Evolutionary conservation across 2,329 filamentous ascomycete genomes (phyloP), one percentile per base, ranked within the genome.

Genomic region (Verticillium longisporum): DNA sequence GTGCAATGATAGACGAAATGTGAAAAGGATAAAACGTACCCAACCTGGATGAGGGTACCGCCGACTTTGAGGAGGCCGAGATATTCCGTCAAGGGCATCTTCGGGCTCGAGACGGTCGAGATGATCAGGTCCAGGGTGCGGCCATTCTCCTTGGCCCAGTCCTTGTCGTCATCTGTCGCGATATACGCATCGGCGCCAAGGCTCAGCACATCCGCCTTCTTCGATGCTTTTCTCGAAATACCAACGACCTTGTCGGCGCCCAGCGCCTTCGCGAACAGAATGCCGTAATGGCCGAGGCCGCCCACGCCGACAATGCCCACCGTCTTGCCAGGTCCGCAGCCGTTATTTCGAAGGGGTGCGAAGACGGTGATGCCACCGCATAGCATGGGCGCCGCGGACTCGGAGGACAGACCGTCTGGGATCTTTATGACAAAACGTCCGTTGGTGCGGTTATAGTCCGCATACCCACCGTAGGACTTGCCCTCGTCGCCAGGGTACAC

Each of bases 291-390:
- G 0, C 88, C 88, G 1, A 90, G 72, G 1, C 88, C 88, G 4
- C 88, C 88, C 10, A 91, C 77, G 1, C 88, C 88, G 11, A 90
- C 77, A 61, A 91, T 83, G 0, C 84, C 88, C 1, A 91, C 84
- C 18, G 73, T 80, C 73, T 87, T 90, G 10, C 87, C 88, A 0
- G 87, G 87, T 0, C 88, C 89, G 57, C 81, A 83, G 1, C 84
- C 84, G 64, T 88, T 83, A 56, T 84, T 78, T 67, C 77, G 78
- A 54, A 92, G 72, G 1, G 89, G 88, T 9, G 80, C 77, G 69
- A 81, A 92, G 6, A 88, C 78, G 0, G 89, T 92, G 38, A 91
- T 80, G 10, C 89, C 88, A 26, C 82, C 89, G 68, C 89, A 91
- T 34, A 91, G 77, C 82, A 91, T 85, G 3, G 88, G 88, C 18